Evolutionary conservation across 306 rosid species (phyloP).

Genomic region (Cajanus cajan): DNA sequence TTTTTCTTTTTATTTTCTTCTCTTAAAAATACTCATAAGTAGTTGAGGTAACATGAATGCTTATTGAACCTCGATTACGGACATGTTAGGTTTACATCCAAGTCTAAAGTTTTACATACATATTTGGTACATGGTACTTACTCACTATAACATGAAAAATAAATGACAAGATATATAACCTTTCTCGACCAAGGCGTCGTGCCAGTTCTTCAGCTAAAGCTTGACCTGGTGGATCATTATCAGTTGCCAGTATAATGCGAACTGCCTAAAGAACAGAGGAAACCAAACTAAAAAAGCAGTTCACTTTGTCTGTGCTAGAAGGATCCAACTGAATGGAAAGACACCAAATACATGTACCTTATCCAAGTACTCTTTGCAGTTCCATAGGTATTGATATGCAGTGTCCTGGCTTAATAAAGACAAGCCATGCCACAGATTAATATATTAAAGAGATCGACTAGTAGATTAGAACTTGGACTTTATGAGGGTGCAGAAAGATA

Average conservation of each 20-base stretch:
- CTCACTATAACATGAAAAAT: conserved; percentile 13
- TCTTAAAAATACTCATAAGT: not conserved
- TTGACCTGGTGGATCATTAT: conserved; percentile 51
- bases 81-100: not conserved
- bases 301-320: conserved; percentile 16
- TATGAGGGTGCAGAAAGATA: not conserved
- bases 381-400: conserved; percentile 75
- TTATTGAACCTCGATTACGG: not conserved
- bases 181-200: conserved; percentile 50
- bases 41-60: not conserved
- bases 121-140: not conserved
- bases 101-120: not conserved
- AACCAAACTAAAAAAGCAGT: not conserved
- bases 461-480: not conserved
- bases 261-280: conserved; percentile 32
- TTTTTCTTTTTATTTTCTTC: no score
- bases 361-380: conserved; percentile 68
- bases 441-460: conserved; percentile 18
- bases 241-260: conserved; percentile 52
- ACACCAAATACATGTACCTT: conserved; percentile 46
- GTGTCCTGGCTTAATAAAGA: conserved; percentile 61
- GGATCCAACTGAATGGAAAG: conserved; percentile 19
- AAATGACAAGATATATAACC: conserved; percentile 32
- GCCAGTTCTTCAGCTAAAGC: conserved; percentile 53
- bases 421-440: conserved; percentile 24